phyloP scores from a whole-genome alignment of 805 yeast genomes.

The Candida fluviatilis region DNA sequence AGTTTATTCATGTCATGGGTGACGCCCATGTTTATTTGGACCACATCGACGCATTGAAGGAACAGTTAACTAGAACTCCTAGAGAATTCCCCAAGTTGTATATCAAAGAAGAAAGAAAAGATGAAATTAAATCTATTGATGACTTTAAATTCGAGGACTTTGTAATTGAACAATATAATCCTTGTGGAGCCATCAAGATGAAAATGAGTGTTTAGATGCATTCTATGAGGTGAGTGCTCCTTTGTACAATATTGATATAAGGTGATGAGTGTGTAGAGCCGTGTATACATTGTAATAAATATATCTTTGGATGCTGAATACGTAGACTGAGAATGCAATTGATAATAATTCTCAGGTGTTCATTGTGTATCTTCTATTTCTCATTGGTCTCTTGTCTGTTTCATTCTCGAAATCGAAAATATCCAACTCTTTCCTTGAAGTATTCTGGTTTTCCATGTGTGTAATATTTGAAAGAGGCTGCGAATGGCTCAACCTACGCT shows the following conservation, averaged over 20 bases:
- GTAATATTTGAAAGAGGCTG: conserved; percentile 4
- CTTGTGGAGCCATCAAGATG: conserved; percentile 85
- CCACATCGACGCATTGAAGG: conserved; percentile 86
- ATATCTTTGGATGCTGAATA: no score
- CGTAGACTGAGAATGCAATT: no score
- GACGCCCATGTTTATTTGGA: conserved; percentile 94
- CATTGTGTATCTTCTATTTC: conserved; percentile 7
- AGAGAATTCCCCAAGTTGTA: conserved; percentile 72
- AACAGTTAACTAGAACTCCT: conserved; percentile 75
- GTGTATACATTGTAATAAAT: no score
- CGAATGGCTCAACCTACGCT: conserved; percentile 4
- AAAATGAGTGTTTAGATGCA: conserved; percentile 99
- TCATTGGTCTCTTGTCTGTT: conserved; percentile 4
- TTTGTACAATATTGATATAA: no score
- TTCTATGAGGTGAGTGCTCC: conserved; percentile 30
- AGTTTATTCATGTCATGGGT: conserved; percentile 91
- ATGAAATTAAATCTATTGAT: conserved; percentile 62
- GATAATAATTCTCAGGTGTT: no score
- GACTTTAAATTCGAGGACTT: conserved; percentile 89
- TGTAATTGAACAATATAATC: conserved; percentile 73
- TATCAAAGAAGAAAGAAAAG: conserved; percentile 53
- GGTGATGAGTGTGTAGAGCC: no score
- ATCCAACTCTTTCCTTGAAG: neutral
- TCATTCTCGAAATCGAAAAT: conserved; percentile 5
- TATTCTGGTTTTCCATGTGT: neutral